Evolutionary conservation across 352 stramenopile genomes (phyloP), one percentile per base, ranked within the genome.

Genomic region (Saprolegnia parasitica): DNA sequence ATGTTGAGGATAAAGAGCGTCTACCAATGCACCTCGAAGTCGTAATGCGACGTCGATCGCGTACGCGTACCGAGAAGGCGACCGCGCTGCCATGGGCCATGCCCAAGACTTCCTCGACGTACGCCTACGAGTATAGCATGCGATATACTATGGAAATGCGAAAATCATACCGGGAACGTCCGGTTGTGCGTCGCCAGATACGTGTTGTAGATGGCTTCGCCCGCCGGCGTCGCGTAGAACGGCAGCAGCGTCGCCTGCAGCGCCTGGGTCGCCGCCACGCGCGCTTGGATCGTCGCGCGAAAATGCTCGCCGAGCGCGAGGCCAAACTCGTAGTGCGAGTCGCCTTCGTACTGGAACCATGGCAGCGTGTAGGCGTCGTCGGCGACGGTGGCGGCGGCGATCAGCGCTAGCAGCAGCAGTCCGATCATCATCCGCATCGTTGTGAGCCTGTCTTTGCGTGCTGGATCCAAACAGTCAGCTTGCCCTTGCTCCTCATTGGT

Each of bases 1-100:
- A 91, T 71, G 73, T 91, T 91, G 70, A 85, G 73, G 47, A 90
- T 71, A 60, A 91, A 91, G 39, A 91, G 68, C 10, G 76, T 87
- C 73, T 80, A 67, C n/a, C 16, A 21, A 57, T 0, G 40, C 16
- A 15, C 23, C 10, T 72, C 13, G 52, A 3, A 60, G 52, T 15
- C 42, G 13, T 49, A 15, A 49, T 49, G 8, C 11, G 42, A 8
- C 8, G 42, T n/a, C 11, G 20, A 60, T 26, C 3, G 16, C 9
- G 3, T 60, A 4, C 0, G 6, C 4, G n/a, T 50, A 79, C 74
- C 72, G 84, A 76, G 35, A 91, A 91, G 5, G 78, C 62, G 11
- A 89, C 57, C 8, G 57, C 74, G 45, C 81, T 90, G 60, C 81
- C 84, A 47, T 87, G 71, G 5, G 84, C 78, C 5, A 91, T 73